phyloP scores from a whole-genome alignment of 768 basidiomycete genomes.

The Steccherinum ochraceum region DNA sequence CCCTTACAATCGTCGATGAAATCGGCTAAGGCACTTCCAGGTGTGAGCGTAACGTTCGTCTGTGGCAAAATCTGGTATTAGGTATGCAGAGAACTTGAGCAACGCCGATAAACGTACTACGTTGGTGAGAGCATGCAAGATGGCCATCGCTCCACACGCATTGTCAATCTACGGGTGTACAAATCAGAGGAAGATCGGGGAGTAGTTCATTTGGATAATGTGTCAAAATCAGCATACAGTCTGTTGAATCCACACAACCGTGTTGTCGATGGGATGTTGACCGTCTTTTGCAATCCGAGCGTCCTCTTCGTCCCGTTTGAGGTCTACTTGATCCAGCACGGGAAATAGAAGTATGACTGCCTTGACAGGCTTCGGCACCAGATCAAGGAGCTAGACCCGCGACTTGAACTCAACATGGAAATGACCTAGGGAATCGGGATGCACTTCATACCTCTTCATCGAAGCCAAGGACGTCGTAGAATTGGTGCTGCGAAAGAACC shows the following conservation, averaged over 20 bases:
- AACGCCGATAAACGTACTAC: too few relatives aligned
- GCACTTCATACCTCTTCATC: conserved; percentile 9
- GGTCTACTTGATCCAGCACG: conserved; percentile 42
- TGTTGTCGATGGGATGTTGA: conserved; percentile 47
- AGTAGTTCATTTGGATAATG: background rate
- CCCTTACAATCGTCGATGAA: conserved; percentile 65
- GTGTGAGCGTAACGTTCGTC: conserved; percentile 51
- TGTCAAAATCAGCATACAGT: conserved; percentile 43
- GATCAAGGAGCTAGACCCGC: conserved; percentile 53
- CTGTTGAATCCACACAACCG: conserved; percentile 85
- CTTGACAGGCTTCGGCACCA: conserved; percentile 70
- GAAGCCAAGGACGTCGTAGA: conserved; percentile 13
- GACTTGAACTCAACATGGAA: background rate
- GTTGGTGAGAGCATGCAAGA: conserved; percentile 16
- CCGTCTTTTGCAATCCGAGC: conserved; percentile 39
- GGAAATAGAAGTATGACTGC: conserved; percentile 89
- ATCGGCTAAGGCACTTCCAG: conserved; percentile 53
- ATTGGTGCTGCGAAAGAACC: conserved; percentile 31
- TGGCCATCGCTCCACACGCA: conserved; percentile 25
- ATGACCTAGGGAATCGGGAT: background rate
- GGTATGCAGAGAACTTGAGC: too few relatives aligned
- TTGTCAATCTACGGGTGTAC: conserved; percentile 22
- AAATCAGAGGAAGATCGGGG: background rate
- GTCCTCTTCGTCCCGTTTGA: conserved; percentile 55
- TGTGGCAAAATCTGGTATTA: conserved; percentile 19